A percentile compares a stretch with the other conserved stretches of the same genome.
phyloP scores from a whole-genome alignment of 139 green algal species.

The Chlamydomonas sp. region DNA sequence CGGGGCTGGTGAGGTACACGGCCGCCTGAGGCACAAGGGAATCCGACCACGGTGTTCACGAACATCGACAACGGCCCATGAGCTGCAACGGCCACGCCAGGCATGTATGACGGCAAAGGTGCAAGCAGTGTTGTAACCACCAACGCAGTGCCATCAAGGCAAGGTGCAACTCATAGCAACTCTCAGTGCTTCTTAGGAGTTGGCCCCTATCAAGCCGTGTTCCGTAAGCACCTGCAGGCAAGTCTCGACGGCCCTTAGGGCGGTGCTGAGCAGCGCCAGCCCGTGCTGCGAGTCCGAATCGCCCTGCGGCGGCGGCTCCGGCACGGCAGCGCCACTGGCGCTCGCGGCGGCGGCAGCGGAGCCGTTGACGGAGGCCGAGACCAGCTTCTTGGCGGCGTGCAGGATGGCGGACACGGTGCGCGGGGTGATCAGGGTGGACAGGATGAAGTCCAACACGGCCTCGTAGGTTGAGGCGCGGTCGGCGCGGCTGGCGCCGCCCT shows the following conservation, averaged over 20 bases:
- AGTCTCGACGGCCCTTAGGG: slow-evolving; percentile 53
- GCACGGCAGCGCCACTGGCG: neutral
- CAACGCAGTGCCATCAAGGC: too few relatives aligned
- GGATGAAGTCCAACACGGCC: slow-evolving; percentile 55
- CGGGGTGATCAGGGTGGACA: slow-evolving; percentile 58
- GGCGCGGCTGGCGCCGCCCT: slow-evolving; percentile 8
- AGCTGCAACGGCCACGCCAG: too few relatives aligned
- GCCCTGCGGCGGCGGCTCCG: slow-evolving; percentile 11
- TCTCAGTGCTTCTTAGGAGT: too few relatives aligned
- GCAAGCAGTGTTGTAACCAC: too few relatives aligned
- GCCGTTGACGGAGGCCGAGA: slow-evolving; percentile 27
- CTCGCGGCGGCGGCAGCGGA: neutral
- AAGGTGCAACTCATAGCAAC: too few relatives aligned
- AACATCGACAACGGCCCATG: too few relatives aligned
- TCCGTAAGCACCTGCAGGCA: slow-evolving; percentile 42
- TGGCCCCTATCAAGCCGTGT: too few relatives aligned
- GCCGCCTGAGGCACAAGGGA: slow-evolving; percentile 2
- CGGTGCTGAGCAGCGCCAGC: slow-evolving; percentile 49
- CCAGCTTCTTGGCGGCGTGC: slow-evolving; percentile 60
- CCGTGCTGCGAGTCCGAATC: slow-evolving; percentile 51
- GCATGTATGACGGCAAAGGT: too few relatives aligned
- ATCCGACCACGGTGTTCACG: neutral
- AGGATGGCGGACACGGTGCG: slow-evolving; percentile 50
- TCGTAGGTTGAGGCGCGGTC: slow-evolving; percentile 40
- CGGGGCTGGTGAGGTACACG: slow-evolving; percentile 27